Base-by-base conservation (phyloP, 495 filamentous ascomycete species). In the Hamigera avellanea region DNA sequence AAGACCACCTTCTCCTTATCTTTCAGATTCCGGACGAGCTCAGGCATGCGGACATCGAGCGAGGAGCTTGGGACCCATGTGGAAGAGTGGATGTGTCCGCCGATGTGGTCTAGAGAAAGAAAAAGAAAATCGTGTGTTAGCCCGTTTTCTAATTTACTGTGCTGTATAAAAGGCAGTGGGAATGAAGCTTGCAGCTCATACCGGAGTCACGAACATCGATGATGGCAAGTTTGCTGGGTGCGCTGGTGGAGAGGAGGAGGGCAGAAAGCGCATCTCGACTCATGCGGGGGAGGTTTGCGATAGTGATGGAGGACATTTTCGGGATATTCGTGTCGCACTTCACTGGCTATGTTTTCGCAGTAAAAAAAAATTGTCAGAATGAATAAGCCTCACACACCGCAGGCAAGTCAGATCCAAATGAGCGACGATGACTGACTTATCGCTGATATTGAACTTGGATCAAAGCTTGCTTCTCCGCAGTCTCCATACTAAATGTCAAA, bases 191-290 rank as follows among this genome's bases (percentile, higher is more conserved):
- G n/a, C n/a, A n/a, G n/a, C 3, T 34, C 59, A 23, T 55, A 81
- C 80, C 81, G 32, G 75, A 76, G 59, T 91, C 89, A 42, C 89
- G 80, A 27, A 96, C 89, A 56, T 96, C 89, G 37, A 96, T 72
- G 36, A 95, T 70, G 21, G 82, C 82, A 33, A 94, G 53, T 32
- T 63, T 64, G 39, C 39, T 46, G 36, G 62, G 45, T 28, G 52
- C 41, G 39, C 45, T 44, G 14, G 49, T 46, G 21, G 57, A 49
- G 36, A 54, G 56, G 16, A 67, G 58, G 13, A 69, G 46, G 21
- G 55, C 57, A n/a, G 78, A 74, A 23, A 88, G 73, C 30, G 69
- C 57, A 26, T 75, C 59, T 19, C 77, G 70, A 19, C 68, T 70
- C 46, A 88, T 75, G 56, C 76, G 77, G 35, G 72, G 66, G 40